Evolutionary conservation across 805 yeast genomes (phyloP).

Genomic region (Ogataea chonburiensis): DNA sequence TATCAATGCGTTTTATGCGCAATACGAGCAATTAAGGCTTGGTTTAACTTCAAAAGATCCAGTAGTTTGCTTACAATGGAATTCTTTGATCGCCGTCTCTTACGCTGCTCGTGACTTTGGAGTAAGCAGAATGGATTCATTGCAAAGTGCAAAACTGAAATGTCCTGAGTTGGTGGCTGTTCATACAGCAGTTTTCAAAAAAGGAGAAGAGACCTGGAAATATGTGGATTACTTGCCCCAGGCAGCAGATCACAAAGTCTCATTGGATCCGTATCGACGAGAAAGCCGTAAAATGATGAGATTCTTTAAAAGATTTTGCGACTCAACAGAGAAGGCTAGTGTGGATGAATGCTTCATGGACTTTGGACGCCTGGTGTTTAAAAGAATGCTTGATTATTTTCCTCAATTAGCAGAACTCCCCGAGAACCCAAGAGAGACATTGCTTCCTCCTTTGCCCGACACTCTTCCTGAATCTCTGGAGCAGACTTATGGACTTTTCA

Average conservation of each 20-base stretch:
- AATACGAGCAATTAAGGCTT: slow-evolving; percentile 79
- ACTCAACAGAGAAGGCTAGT: slow-evolving; percentile 85
- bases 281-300: slow-evolving; percentile 78
- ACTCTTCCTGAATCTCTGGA: slow-evolving; percentile 32
- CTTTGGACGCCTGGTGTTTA: slow-evolving; percentile 63
- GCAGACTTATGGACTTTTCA: slow-evolving; percentile 32
- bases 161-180: slow-evolving; percentile 78
- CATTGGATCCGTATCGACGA: slow-evolving; percentile 86
- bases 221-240: slow-evolving; percentile 61
- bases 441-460: slow-evolving; percentile 47
- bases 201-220: slow-evolving; percentile 83
- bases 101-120: slow-evolving; percentile 89
- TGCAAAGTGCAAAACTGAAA: slow-evolving; percentile 64
- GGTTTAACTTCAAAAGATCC: slow-evolving; percentile 69
- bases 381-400: slow-evolving; percentile 39
- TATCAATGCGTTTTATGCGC: slow-evolving; percentile 94
- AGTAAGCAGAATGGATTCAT: slow-evolving; percentile 70
- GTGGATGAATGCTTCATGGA: slow-evolving; percentile 93
- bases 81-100: slow-evolving; percentile 81
- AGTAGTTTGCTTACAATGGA: slow-evolving; percentile 94
- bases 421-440: slow-evolving; percentile 15
- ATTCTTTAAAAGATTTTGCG: slow-evolving; percentile 60
- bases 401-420: slow-evolving; percentile 42
- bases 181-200: slow-evolving; percentile 91
- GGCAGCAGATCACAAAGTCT: slow-evolving; percentile 72